Conservation (phyloP, 495 filamentous ascomycete genomes). For the Lepidopterella palustris region DNA sequence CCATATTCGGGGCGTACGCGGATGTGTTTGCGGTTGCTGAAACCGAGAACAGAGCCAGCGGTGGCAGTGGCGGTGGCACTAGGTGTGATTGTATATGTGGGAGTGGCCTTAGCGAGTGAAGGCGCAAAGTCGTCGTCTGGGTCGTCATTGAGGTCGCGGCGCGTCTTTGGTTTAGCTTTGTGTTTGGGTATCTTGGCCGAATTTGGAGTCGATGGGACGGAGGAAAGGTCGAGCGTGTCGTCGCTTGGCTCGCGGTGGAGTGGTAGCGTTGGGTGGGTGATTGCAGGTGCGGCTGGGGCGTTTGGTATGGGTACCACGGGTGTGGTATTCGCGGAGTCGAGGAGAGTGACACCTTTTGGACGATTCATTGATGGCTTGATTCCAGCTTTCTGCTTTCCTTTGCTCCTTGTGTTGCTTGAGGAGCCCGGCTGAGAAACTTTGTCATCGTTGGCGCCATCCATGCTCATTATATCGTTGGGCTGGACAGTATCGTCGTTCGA, state of each 20-base stretch:
- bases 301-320: too few relatives aligned
- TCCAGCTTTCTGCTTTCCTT: not conserved
- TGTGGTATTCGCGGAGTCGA: too few relatives aligned
- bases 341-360: too few relatives aligned
- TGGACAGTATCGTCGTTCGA: too few relatives aligned
- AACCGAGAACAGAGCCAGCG: not conserved
- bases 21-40: not conserved
- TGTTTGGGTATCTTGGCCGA: not conserved
- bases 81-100: too few relatives aligned
- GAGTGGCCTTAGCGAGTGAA: too few relatives aligned
- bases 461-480: too few relatives aligned
- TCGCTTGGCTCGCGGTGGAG: too few relatives aligned
- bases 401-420: not conserved
- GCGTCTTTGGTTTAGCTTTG: not conserved
- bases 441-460: too few relatives aligned
- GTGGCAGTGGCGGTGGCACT: not conserved
- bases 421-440: constrained; percentile 1
- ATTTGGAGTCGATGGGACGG: not conserved
- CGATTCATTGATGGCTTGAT: not conserved
- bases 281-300: not conserved
- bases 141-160: not conserved
- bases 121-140: not conserved
- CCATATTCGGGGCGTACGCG: not conserved
- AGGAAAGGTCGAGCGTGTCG: not conserved
- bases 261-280: not conserved